phyloP scores from a whole-genome alignment of 805 yeast genomes.

The Yarrowia sp. region DNA sequence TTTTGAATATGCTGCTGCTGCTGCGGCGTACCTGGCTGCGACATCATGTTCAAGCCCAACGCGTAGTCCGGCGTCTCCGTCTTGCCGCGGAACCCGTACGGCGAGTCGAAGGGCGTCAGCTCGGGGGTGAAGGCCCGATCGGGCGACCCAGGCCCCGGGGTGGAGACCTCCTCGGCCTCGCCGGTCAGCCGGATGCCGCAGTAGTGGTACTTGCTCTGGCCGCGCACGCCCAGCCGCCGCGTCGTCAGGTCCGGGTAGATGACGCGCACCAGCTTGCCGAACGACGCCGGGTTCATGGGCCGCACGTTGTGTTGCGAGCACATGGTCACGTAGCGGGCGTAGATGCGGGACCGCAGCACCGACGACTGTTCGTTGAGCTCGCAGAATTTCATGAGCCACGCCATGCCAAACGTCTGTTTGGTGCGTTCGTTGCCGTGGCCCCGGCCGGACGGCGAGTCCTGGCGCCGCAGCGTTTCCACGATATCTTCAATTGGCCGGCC shows the following conservation, averaged over 20 bases:
- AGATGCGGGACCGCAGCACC: conserved; percentile 64
- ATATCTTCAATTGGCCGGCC: conserved; percentile 28
- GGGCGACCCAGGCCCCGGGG: conserved; percentile 11
- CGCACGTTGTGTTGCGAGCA: conserved; percentile 54
- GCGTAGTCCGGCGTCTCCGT: conserved; percentile 22
- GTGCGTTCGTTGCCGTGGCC: conserved; percentile 34
- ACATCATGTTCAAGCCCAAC: neutral
- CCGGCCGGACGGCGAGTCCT: conserved; percentile 24
- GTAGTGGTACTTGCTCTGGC: conserved; percentile 80
- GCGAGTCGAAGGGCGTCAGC: conserved; percentile 25
- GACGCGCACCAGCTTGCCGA: conserved; percentile 69
- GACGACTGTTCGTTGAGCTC: conserved; percentile 48
- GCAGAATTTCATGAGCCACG: conserved; percentile 71
- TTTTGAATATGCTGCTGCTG: neutral
- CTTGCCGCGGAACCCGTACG: conserved; percentile 14
- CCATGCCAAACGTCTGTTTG: conserved; percentile 72
- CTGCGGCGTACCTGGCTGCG: conserved; percentile 10
- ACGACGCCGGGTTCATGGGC: conserved; percentile 69
- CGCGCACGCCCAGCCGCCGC: conserved; percentile 76
- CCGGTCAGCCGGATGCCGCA: conserved; percentile 62
- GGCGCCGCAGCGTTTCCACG: conserved; percentile 28
- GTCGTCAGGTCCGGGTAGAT: conserved; percentile 66
- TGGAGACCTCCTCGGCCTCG: conserved; percentile 30
- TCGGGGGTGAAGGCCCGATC: conserved; percentile 21
- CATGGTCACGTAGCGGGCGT: conserved; percentile 58